These are phyloP conservation scores for Diaporthe eres DNA, from an alignment of 2,329 filamentous ascomycete genomes.

Conservation along the genomic window DNA sequence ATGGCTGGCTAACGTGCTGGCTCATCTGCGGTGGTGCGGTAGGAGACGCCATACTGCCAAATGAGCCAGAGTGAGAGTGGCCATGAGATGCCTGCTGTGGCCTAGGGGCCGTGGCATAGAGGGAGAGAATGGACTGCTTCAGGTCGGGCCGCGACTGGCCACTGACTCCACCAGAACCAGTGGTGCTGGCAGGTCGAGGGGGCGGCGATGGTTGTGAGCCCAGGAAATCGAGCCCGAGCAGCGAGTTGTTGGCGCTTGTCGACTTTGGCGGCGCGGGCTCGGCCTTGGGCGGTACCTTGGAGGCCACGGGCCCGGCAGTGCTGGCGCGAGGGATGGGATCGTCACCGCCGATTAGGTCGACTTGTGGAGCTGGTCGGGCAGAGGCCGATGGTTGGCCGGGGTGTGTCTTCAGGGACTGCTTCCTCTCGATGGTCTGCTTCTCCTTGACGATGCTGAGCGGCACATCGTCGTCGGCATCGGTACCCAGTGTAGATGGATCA, in stretches of 20 bases:
- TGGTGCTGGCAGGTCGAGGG: conserved; percentile 86
- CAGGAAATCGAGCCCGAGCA: conserved; percentile 94
- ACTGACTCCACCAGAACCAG: conserved; percentile 71
- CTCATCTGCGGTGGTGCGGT: conserved; percentile 53
- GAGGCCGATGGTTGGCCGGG: conserved; percentile 56
- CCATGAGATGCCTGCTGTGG: conserved; percentile 72
- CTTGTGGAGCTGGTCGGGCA: conserved; percentile 60
- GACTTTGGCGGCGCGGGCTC: conserved; percentile 77
- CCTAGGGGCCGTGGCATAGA: conserved; percentile 89
- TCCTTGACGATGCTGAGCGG: conserved; percentile 74
- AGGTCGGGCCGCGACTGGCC: conserved; percentile 88
- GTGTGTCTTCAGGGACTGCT: conserved; percentile 73
- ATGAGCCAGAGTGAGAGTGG: conserved; percentile 73
- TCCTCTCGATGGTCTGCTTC: conserved; percentile 74
- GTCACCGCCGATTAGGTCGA: conserved; percentile 88
- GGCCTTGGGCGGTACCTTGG: conserved; percentile 71
- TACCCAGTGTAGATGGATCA: conserved; percentile 89
- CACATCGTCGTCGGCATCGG: conserved; percentile 87
- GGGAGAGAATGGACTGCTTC: conserved; percentile 96
- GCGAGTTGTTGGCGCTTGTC: conserved; percentile 85
- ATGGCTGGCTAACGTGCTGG: conserved; percentile 61
- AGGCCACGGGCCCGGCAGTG: conserved; percentile 76
- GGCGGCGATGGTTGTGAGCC: conserved; percentile 78
- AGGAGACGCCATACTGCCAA: conserved; percentile 77
- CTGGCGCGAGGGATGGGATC: conserved; percentile 78